Conservation (phyloP, 257 asterid species). For the Mentha longifolia region DNA sequence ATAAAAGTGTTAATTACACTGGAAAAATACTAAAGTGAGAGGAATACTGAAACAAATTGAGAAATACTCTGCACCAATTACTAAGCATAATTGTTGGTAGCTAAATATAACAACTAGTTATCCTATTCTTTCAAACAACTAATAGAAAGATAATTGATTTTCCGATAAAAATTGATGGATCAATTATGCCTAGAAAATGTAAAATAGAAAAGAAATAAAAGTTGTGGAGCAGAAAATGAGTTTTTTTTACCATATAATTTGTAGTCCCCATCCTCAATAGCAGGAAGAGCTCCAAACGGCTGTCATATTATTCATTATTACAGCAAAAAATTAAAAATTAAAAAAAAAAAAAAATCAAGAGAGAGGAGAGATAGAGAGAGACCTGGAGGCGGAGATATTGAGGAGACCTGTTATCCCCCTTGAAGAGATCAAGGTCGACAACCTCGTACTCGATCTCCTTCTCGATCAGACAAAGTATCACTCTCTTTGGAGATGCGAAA, state of each 20-base stretch:
- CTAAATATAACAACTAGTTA: too few species aligned
- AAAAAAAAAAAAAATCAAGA: neutral
- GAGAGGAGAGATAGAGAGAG: neutral
- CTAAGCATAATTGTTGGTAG: neutral
- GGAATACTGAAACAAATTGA: too few species aligned
- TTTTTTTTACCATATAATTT: slow-evolving; percentile 50
- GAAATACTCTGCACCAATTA: neutral
- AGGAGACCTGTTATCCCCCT: slow-evolving; percentile 30
- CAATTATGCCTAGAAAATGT: neutral
- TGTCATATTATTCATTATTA: slow-evolving; percentile 21
- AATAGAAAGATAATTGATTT: neutral
- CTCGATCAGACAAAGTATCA: slow-evolving; percentile 32
- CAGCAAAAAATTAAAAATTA: neutral
- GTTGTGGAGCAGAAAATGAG: neutral
- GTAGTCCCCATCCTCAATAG: slow-evolving; percentile 55
- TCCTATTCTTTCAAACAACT: too few species aligned
- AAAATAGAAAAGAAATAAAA: too few species aligned
- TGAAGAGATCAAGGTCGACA: slow-evolving; percentile 33
- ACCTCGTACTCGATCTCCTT: slow-evolving; percentile 38
- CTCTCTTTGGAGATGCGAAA: slow-evolving; percentile 34
- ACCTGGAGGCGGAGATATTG: slow-evolving; percentile 37
- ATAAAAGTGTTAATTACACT: neutral
- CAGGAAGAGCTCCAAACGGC: slow-evolving; percentile 60
- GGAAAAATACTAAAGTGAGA: too few species aligned
- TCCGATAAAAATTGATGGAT: neutral